Conservation (phyloP, 2,329 filamentous ascomycete genomes). For the Sporothrix globosa region DNA sequence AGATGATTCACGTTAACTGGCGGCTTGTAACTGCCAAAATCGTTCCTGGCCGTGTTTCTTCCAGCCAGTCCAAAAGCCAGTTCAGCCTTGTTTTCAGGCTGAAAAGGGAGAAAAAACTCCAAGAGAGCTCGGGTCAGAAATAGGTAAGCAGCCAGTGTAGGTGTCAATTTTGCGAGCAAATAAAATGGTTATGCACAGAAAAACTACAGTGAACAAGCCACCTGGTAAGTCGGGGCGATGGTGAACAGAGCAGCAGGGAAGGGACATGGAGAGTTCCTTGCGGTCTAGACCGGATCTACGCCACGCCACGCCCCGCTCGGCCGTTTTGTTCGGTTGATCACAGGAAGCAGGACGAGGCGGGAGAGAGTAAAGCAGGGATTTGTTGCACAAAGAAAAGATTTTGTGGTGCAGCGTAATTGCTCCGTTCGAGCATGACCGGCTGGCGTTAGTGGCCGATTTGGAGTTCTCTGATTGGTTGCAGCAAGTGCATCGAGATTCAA, state of each 20-base stretch:
- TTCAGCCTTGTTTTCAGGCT: not conserved
- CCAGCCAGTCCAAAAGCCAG: not conserved
- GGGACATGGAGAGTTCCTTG: not conserved
- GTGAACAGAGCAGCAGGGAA: not conserved
- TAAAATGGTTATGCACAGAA: not conserved
- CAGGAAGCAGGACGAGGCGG: not conserved
- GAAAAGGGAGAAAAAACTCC: not conserved
- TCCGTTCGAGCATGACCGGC: too few species aligned
- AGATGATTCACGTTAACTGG: too few species aligned
- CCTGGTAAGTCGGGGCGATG: not conserved
- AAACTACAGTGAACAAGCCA: not conserved
- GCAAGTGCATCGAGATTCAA: not conserved
- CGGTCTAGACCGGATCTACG: conserved; percentile 27
- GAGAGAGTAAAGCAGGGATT: not conserved
- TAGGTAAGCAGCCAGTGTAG: not conserved
- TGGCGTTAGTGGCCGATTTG: not conserved
- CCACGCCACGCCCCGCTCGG: not conserved
- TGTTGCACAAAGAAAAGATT: not conserved
- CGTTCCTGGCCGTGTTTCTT: not conserved
- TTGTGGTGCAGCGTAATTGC: not conserved
- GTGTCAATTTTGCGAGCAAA: not conserved
- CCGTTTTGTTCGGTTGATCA: not conserved
- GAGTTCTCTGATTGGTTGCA: conserved; percentile 3
- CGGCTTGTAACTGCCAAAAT: too few species aligned
- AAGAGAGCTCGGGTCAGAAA: too few species aligned